phyloP scores from a whole-genome alignment of 768 basidiomycete genomes.

The Hirschioporus abietinus region DNA sequence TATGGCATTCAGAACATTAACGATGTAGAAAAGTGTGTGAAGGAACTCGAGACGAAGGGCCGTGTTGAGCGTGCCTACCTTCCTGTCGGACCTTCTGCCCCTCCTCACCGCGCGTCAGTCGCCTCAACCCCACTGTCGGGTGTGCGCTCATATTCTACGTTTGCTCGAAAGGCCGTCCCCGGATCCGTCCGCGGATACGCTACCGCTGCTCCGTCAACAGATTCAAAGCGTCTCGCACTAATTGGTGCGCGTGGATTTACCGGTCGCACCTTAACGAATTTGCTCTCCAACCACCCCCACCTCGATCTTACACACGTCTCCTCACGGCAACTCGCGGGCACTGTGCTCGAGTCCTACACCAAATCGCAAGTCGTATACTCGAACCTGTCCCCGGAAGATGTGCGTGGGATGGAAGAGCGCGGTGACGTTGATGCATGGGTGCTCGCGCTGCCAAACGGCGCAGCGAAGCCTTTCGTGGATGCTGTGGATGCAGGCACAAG shows the following conservation, averaged over 20 bases:
- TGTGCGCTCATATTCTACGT: slow-evolving; percentile 53
- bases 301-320: slow-evolving; percentile 93
- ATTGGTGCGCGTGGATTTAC: slow-evolving; percentile 97
- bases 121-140: slow-evolving; percentile 23
- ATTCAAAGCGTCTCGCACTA: slow-evolving; percentile 85
- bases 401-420: slow-evolving; percentile 83
- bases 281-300: slow-evolving; percentile 86
- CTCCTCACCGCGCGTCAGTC: slow-evolving; percentile 41
- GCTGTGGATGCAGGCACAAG: slow-evolving; percentile 77
- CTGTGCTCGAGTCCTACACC: slow-evolving; percentile 72
- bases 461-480: slow-evolving; percentile 94
- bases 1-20: slow-evolving; percentile 89
- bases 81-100: slow-evolving; percentile 74
- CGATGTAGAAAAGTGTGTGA: slow-evolving; percentile 86
- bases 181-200: slow-evolving; percentile 73
- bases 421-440: slow-evolving; percentile 97
- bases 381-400: slow-evolving; percentile 73
- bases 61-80: slow-evolving; percentile 87
- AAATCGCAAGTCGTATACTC: slow-evolving; percentile 71
- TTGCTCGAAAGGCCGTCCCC: slow-evolving; percentile 39
- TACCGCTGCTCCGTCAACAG: slow-evolving; percentile 55
- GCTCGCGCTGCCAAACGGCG: slow-evolving; percentile 98
- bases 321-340: slow-evolving; percentile 88
- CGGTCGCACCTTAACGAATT: slow-evolving; percentile 82
- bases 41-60: slow-evolving; percentile 66